Conservation (phyloP, 139 green algal genomes). For the Coelastrella sp. region DNA sequence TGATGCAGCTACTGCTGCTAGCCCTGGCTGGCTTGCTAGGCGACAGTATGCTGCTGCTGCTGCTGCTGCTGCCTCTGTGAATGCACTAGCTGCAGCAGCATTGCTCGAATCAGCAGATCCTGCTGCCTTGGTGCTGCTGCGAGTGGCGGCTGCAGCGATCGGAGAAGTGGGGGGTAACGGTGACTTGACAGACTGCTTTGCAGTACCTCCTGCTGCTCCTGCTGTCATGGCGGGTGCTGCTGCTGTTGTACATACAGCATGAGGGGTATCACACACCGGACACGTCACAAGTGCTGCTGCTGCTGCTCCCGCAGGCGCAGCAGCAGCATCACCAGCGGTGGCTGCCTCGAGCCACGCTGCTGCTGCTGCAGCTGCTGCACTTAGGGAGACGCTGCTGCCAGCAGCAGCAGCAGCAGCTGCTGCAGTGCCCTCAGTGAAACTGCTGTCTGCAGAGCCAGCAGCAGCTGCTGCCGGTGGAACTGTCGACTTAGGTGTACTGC, state of each 20-base stretch:
- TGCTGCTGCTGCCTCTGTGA: neutral
- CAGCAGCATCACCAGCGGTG: neutral
- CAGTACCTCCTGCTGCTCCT: conserved; percentile 30
- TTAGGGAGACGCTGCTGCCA: neutral
- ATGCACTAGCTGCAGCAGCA: neutral
- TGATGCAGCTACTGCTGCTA: neutral
- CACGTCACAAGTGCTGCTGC: neutral
- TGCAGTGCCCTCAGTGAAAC: neutral
- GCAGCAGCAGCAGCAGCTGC: neutral
- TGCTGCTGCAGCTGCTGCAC: conserved; percentile 9
- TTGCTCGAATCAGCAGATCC: neutral
- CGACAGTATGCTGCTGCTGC: neutral
- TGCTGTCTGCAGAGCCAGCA: neutral
- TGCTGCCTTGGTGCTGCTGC: neutral
- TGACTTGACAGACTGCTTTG: neutral
- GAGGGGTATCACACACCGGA: conserved; percentile 14
- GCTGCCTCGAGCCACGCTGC: conserved; percentile 19
- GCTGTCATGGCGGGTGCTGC: neutral
- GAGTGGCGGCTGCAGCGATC: neutral
- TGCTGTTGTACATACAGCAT: neutral
- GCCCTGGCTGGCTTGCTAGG: neutral
- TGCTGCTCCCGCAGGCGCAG: neutral
- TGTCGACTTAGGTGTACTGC: conserved; percentile 5
- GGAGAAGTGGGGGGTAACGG: neutral
- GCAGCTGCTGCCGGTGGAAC: neutral